phyloP scores from a whole-genome alignment of 2,329 filamentous ascomycete genomes.

The Orbilia brochopaga region DNA sequence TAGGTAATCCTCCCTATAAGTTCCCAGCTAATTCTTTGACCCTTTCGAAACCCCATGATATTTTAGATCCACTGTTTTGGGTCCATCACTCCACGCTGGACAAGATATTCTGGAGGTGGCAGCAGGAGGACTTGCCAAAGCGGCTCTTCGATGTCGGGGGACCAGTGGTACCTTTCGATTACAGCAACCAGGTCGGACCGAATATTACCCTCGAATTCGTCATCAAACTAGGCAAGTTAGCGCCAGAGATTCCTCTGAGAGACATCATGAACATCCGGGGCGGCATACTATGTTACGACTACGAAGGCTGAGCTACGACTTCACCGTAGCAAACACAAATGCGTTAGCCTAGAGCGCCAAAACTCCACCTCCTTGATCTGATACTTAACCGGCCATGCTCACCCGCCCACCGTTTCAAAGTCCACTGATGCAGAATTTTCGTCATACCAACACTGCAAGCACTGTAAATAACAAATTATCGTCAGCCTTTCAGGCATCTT shows the following conservation, averaged over 20 bases:
- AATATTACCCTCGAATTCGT: constrained; percentile 57
- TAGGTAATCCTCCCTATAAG: constrained; percentile 7
- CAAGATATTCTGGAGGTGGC: constrained; percentile 57
- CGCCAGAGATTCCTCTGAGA: constrained; percentile 54
- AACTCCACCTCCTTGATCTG: too few species aligned
- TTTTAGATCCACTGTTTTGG: constrained; percentile 57
- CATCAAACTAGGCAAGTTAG: constrained; percentile 56
- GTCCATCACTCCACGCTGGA: constrained; percentile 59
- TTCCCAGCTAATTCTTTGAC: not conserved
- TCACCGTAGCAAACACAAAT: too few species aligned
- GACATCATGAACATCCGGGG: constrained; percentile 56
- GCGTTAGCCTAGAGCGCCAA: too few species aligned
- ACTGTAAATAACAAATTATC: not conserved
- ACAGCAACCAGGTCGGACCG: constrained; percentile 25
- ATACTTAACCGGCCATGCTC: too few species aligned
- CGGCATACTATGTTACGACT: constrained; percentile 52
- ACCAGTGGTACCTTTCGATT: constrained; percentile 55
- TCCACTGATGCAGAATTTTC: too few species aligned
- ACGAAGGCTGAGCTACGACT: constrained; percentile 21
- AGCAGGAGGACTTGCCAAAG: constrained; percentile 55
- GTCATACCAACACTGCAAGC: not conserved
- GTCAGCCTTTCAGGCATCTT: not conserved
- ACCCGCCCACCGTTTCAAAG: too few species aligned
- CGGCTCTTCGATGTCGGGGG: constrained; percentile 58
- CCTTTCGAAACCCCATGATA: too few species aligned